These are phyloP conservation scores for Tolypocladium album DNA, from an alignment of 2,329 filamentous ascomycete species.

Conservation along the genomic window DNA sequence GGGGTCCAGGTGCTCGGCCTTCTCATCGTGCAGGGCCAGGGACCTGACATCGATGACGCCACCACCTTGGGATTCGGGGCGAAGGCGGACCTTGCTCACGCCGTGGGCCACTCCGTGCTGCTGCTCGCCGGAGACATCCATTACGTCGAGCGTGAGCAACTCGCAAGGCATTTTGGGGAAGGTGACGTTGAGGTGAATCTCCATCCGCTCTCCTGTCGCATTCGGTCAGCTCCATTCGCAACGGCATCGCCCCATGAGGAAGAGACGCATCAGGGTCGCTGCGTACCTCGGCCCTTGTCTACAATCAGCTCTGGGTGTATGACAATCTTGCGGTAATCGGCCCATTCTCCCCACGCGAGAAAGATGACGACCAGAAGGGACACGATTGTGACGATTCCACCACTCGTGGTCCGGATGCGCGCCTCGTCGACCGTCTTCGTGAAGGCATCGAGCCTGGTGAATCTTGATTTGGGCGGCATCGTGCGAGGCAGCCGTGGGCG, in stretches of 20 bases:
- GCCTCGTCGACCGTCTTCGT: slow-evolving; percentile 99
- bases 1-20: slow-evolving; percentile 72
- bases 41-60: slow-evolving; percentile 60
- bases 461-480: slow-evolving; percentile 88
- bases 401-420: slow-evolving; percentile 86
- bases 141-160: slow-evolving; percentile 90
- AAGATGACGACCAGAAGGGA: slow-evolving; percentile 83
- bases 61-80: slow-evolving; percentile 62
- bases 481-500: neutral
- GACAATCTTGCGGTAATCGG: slow-evolving; percentile 75
- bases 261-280: neutral
- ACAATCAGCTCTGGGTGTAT: slow-evolving; percentile 91
- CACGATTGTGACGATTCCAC: slow-evolving; percentile 86
- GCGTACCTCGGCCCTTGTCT: slow-evolving; percentile 83
- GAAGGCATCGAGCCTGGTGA: slow-evolving; percentile 95
- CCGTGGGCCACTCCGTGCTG: slow-evolving; percentile 91
- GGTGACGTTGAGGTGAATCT: slow-evolving; percentile 94
- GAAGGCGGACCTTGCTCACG: slow-evolving; percentile 79
- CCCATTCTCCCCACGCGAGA: slow-evolving; percentile 91
- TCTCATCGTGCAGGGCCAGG: slow-evolving; percentile 55
- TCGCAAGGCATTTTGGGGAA: slow-evolving; percentile 93
- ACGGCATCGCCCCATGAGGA: neutral
- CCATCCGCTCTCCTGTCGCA: slow-evolving; percentile 80
- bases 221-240: slow-evolving; percentile 10
- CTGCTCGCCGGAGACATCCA: slow-evolving; percentile 97